Evolutionary conservation across 192 early-diverging fungal genomes (phyloP).

Genomic region (Lunasporangiospora selenospora): DNA sequence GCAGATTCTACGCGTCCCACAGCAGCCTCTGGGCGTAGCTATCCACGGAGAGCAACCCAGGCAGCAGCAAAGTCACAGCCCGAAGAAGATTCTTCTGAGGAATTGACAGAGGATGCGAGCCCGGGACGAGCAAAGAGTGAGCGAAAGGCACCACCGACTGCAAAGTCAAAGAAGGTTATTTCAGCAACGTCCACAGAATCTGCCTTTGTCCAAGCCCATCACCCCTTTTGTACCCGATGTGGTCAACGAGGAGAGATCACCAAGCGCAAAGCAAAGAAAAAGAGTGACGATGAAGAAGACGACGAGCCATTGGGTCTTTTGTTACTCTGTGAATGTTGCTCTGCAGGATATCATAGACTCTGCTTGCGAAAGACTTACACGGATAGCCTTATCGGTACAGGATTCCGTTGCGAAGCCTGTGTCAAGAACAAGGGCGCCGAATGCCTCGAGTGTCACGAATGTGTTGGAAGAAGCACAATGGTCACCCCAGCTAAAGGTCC

Average conservation of each 20-base stretch:
- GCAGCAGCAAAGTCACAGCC: constrained; percentile 17
- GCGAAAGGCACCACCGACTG: constrained; percentile 15
- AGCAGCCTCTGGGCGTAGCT: constrained; percentile 30
- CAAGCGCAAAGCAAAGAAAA: constrained; percentile 44
- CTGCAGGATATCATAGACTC: constrained; percentile 32
- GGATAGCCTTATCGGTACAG: constrained; percentile 24
- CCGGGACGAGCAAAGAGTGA: constrained; percentile 18
- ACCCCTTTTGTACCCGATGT: constrained; percentile 40
- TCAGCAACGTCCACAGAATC: constrained; percentile 35
- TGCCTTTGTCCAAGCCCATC: constrained; percentile 38
- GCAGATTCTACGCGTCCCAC: constrained; percentile 14
- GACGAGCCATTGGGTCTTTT: constrained; percentile 39
- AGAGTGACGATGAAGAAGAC: constrained; percentile 44
- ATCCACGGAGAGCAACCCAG: constrained; percentile 15
- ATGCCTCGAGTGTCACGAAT: constrained; percentile 40
- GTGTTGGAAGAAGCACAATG: no score
- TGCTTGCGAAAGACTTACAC: constrained; percentile 35
- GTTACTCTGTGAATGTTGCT: constrained; percentile 48
- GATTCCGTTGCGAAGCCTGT: constrained; percentile 44
- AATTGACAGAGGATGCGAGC: constrained; percentile 26
- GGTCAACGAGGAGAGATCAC: constrained; percentile 39
- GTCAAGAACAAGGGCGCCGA: constrained; percentile 39
- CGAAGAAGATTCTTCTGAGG: constrained; percentile 26
- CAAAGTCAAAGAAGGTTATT: constrained; percentile 31
- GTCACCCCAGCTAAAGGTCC: no score